Percentiles rank a stretch among this genome's conserved stretches.
These are phyloP conservation scores for Serendipita sp. DNA, from an alignment of 768 basidiomycete species.

Conservation along the genomic window DNA sequence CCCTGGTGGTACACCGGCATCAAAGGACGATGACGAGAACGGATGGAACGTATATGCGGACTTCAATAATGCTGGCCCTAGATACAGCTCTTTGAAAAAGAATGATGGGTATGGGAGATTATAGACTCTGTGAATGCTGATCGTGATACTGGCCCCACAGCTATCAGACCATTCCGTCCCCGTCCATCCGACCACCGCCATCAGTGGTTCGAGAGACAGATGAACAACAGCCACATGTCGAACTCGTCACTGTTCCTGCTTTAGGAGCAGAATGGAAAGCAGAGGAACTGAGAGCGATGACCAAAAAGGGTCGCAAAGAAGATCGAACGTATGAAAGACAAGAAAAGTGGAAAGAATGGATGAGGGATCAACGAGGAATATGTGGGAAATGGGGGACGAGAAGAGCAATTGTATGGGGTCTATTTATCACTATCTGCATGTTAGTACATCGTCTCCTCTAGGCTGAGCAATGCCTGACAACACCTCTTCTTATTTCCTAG, in stretches of 20 bases:
- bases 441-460: constrained; percentile 32
- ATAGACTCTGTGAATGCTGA: not conserved
- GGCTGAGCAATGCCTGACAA: not conserved
- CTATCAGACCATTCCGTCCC: constrained; percentile 12
- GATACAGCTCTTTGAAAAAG: constrained; percentile 49
- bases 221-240: constrained; percentile 40
- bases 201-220: constrained; percentile 17
- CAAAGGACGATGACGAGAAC: constrained; percentile 17
- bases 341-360: constrained; percentile 59
- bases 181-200: not conserved
- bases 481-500: not conserved
- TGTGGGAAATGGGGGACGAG: constrained; percentile 69
- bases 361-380: constrained; percentile 59
- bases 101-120: constrained; percentile 31
- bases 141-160: not conserved
- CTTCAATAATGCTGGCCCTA: constrained; percentile 74
- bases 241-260: constrained; percentile 83
- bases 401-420: constrained; percentile 37
- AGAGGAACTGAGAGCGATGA: constrained; percentile 61
- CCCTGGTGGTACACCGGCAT: not conserved
- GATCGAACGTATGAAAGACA: constrained; percentile 25
- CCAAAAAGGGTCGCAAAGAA: constrained; percentile 52
- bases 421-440: constrained; percentile 45
- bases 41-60: constrained; percentile 75
- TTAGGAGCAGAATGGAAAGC: constrained; percentile 83